These are phyloP conservation scores for Leptographium lundbergii DNA, from an alignment of 2,329 filamentous ascomycete genomes.

Conservation along the genomic window DNA sequence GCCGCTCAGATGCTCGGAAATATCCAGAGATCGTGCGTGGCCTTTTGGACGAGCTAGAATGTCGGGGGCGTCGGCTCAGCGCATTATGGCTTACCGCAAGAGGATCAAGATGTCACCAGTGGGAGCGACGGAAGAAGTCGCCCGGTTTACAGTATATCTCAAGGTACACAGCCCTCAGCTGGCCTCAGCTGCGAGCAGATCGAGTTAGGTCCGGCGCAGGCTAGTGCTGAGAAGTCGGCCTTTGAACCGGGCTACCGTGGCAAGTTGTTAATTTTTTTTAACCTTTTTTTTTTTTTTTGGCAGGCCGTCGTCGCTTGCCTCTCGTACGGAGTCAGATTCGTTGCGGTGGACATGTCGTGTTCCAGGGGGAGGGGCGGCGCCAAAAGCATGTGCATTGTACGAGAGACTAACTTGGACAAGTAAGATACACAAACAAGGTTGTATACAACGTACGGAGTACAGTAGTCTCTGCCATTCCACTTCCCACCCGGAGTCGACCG, in stretches of 20 bases:
- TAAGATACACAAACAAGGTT: background rate
- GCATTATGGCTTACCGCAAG: too few species aligned
- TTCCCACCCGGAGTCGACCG: background rate
- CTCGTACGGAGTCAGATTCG: background rate
- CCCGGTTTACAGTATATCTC: too few species aligned
- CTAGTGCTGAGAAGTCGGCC: too few species aligned
- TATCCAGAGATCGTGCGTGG: too few species aligned
- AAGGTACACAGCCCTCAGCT: too few species aligned
- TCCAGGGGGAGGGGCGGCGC: background rate
- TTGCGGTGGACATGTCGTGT: background rate
- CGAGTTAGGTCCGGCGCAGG: background rate
- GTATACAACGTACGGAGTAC: background rate
- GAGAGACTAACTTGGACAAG: background rate
- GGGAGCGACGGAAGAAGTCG: background rate
- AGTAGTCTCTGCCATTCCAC: background rate
- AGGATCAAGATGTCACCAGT: background rate
- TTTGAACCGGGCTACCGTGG: background rate
- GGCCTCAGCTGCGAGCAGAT: background rate
- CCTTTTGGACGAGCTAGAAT: too few species aligned
- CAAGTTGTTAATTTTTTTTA: background rate
- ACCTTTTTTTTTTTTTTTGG: background rate
- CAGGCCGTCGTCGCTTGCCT: background rate
- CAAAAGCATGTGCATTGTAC: background rate
- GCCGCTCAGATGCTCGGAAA: too few species aligned
- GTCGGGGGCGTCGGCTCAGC: too few species aligned